phyloP scores from a whole-genome alignment of 306 rosid species.

The Cucumis cinereus region DNA sequence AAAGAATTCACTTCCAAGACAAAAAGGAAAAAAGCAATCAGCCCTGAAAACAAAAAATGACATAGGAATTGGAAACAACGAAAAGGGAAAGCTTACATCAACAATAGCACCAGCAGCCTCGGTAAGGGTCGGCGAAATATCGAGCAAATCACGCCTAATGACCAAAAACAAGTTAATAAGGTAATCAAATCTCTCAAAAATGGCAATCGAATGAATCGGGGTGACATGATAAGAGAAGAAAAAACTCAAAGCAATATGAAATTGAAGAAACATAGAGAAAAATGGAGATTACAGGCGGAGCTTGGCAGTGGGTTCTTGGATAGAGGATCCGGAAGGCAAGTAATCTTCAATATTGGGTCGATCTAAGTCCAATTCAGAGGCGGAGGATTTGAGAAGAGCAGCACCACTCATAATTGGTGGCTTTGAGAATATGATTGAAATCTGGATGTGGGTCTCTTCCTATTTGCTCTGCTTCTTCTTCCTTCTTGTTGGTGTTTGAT shows the following conservation, averaged over 20 bases:
- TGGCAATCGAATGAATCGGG: neutral
- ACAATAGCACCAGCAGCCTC: conserved; percentile 97
- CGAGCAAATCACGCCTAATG: conserved; percentile 73
- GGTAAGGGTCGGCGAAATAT: conserved; percentile 75
- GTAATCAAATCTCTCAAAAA: neutral
- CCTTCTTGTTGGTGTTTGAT: neutral
- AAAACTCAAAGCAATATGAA: neutral
- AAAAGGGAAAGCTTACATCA: conserved; percentile 38
- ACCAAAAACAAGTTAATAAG: neutral
- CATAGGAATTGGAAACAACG: neutral
- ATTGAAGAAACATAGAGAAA: conserved; percentile 1
- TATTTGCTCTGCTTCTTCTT: neutral
- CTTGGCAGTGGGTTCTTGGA: conserved; percentile 77
- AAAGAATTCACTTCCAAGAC: neutral
- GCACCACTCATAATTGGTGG: conserved; percentile 20
- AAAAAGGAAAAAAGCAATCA: neutral
- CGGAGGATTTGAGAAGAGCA: conserved; percentile 36
- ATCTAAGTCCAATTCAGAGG: conserved; percentile 87
- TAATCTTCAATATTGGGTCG: conserved; percentile 89
- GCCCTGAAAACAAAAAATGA: neutral
- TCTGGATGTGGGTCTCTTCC: neutral
- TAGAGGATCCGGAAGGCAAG: conserved; percentile 71
- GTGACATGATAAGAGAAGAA: neutral
- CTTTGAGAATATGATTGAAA: neutral
- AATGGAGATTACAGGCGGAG: conserved; percentile 48